phyloP scores from a whole-genome alignment of 805 yeast species.

The Schizosaccharomyces cryophilus region DNA sequence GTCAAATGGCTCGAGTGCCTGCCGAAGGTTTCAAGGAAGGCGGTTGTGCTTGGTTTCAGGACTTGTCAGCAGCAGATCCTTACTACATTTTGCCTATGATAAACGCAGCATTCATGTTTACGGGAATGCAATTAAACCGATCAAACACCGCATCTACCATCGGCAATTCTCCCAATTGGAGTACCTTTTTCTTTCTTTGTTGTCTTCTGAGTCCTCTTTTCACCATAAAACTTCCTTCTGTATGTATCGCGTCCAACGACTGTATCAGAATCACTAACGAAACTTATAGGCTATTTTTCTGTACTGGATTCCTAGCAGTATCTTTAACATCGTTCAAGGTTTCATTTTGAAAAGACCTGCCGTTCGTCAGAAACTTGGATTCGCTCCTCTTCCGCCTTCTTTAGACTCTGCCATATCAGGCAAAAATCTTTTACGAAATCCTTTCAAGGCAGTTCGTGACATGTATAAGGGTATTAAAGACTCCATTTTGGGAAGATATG shows the following conservation, averaged over 20 bases:
- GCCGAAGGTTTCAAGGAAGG: constrained; percentile 58
- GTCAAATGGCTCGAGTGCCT: constrained; percentile 62
- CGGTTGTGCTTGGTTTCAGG: constrained; percentile 67
- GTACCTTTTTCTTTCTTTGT: neutral
- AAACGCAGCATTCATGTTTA: constrained; percentile 30
- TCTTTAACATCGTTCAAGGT: neutral
- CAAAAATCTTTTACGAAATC: neutral
- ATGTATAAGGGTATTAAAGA: neutral
- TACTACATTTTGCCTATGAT: constrained; percentile 66
- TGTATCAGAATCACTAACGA: neutral
- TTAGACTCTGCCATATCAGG: neutral
- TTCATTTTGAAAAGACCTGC: neutral
- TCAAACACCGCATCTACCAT: neutral
- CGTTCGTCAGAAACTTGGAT: neutral
- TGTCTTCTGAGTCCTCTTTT: neutral
- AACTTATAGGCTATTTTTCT: neutral
- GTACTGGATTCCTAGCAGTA: neutral
- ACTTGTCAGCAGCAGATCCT: constrained; percentile 68
- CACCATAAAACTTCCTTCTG: neutral
- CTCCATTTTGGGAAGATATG: neutral
- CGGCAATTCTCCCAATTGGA: neutral
- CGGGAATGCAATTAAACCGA: neutral
- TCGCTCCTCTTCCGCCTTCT: neutral
- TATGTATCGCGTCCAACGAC: neutral
- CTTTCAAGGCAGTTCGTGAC: neutral